Evolutionary conservation across 352 stramenopile genomes (phyloP).

Genomic region (Pythium grandisporangium): DNA sequence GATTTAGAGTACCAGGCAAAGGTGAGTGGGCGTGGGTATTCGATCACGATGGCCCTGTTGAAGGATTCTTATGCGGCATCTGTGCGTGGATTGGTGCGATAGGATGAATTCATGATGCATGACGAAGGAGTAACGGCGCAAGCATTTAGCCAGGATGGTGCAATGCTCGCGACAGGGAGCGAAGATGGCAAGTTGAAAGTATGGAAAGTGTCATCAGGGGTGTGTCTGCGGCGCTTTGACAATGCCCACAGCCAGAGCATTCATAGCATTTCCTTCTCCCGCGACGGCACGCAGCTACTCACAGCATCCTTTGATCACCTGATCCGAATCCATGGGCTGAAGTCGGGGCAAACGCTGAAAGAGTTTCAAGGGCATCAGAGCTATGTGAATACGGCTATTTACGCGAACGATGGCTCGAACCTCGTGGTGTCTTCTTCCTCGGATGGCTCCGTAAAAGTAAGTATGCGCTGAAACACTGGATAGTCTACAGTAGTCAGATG

Average conservation of each 20-base stretch:
- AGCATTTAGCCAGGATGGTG: slow-evolving; percentile 80
- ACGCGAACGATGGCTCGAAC: slow-evolving; percentile 45
- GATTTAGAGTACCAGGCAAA: slow-evolving; percentile 92
- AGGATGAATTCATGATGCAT: not conserved
- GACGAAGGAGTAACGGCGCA: slow-evolving; percentile 22
- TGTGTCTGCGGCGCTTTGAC: slow-evolving; percentile 87
- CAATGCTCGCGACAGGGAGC: slow-evolving; percentile 84
- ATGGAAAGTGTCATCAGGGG: slow-evolving; percentile 87
- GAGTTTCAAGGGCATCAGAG: slow-evolving; percentile 90
- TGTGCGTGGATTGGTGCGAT: too few species aligned
- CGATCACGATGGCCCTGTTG: not conserved
- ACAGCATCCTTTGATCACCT: slow-evolving; percentile 86
- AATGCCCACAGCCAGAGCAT: slow-evolving; percentile 73
- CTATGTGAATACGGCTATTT: slow-evolving; percentile 89
- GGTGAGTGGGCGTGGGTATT: too few species aligned
- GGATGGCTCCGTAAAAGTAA: slow-evolving; percentile 87
- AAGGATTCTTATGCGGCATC: not conserved
- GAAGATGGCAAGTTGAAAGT: slow-evolving; percentile 86
- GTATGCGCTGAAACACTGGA: too few species aligned
- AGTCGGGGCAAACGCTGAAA: slow-evolving; percentile 89
- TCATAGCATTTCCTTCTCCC: slow-evolving; percentile 85
- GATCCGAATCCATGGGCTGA: slow-evolving; percentile 90
- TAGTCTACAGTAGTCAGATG: too few species aligned
- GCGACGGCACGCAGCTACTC: slow-evolving; percentile 86
- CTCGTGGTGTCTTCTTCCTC: slow-evolving; percentile 86